phyloP scores from a whole-genome alignment of 2,329 filamentous ascomycete genomes.

The Raffaelea arxii region DNA sequence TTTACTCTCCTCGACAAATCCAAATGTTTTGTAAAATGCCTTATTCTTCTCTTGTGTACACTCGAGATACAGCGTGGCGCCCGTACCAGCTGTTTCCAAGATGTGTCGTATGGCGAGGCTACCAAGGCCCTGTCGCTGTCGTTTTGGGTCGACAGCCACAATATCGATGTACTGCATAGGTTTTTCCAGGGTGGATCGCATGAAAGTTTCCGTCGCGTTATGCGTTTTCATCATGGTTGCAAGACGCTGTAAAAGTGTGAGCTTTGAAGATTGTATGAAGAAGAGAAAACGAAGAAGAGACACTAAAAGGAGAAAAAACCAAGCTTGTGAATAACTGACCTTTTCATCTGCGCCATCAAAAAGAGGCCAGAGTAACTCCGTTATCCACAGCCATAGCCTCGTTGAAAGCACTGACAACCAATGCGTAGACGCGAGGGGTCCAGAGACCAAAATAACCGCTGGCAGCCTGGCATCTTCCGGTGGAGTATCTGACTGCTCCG shows the following conservation, averaged over 20 bases:
- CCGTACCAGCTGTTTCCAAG: background rate
- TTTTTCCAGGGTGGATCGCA: background rate
- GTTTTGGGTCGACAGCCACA: background rate
- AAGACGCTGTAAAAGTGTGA: background rate
- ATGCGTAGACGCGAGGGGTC: background rate
- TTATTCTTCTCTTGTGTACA: background rate
- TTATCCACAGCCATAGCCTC: background rate
- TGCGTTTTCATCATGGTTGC: background rate
- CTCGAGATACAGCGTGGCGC: background rate
- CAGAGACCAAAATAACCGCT: background rate
- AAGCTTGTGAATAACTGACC: background rate
- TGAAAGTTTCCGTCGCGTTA: background rate
- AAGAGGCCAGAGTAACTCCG: background rate
- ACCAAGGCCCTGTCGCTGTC: background rate
- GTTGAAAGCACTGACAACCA: background rate
- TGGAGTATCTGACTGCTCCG: background rate
- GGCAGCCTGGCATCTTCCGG: background rate
- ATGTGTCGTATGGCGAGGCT: background rate
- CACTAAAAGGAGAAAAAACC: background rate
- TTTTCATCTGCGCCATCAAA: background rate
- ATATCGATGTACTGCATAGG: background rate
- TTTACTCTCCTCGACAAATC: background rate
- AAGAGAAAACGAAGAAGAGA: background rate
- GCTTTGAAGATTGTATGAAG: background rate
- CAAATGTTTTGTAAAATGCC: background rate